A percentile compares a stretch with the other conserved stretches of the same genome.
Conservation (phyloP, 768 basidiomycete species). For the Lactarius vividus region DNA sequence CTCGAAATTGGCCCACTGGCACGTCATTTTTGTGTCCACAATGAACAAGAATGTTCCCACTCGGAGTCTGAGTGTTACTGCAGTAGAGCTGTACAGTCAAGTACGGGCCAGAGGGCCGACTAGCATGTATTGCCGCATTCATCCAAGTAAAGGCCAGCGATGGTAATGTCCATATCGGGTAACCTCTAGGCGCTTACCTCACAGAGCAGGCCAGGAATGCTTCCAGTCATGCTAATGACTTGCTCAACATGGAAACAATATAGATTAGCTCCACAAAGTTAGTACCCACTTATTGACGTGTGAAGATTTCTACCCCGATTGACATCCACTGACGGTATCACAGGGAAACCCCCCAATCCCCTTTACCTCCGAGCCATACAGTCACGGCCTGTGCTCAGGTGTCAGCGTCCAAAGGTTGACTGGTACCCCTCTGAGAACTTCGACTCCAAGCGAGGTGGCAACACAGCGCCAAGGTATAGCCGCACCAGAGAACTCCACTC, state of each 20-base stretch:
- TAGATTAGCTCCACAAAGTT: neutral
- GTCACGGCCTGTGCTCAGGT: neutral
- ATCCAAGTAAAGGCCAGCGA: neutral
- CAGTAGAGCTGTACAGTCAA: neutral
- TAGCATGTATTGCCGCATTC: neutral
- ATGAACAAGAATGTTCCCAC: neutral
- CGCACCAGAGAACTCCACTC: neutral
- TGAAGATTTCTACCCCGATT: neutral
- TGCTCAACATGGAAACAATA: neutral
- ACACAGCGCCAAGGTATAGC: neutral
- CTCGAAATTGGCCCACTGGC: neutral
- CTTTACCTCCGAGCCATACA: neutral
- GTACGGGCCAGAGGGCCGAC: neutral
- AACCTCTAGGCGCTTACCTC: neutral
- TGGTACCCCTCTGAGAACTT: neutral
- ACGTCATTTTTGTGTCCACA: neutral
- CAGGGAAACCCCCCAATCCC: neutral
- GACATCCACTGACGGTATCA: neutral
- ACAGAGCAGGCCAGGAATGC: neutral
- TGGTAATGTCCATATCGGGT: neutral
- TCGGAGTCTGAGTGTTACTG: neutral
- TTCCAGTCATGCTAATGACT: neutral
- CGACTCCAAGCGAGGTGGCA: neutral
- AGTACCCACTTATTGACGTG: neutral
- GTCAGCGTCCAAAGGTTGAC: neutral